Evolutionary conservation across 108 stramenopile genomes (phyloP).

Genomic region (Discostella pseudostelligera): DNA sequence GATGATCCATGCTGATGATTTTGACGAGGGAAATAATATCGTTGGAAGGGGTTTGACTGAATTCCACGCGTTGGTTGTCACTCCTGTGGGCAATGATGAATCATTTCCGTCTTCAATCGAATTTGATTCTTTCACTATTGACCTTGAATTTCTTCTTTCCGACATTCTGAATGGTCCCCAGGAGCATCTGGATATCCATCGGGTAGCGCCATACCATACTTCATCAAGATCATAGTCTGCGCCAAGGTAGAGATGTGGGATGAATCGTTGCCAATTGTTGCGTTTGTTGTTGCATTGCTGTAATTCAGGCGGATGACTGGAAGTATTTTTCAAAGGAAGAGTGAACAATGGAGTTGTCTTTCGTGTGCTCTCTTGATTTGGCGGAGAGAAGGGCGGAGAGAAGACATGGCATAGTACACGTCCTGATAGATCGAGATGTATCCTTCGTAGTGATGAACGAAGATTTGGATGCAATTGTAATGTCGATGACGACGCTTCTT

Average conservation of each 20-base stretch:
- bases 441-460: conserved; percentile 7
- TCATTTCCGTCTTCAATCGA: too few relatives aligned
- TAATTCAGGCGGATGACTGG: too few relatives aligned
- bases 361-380: background rate
- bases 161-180: conserved; percentile 9
- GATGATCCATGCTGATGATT: conserved; percentile 16
- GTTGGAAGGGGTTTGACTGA: background rate
- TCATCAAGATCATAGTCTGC: conserved; percentile 42
- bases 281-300: background rate
- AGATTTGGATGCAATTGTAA: background rate
- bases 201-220: conserved; percentile 46
- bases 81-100: background rate
- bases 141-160: background rate
- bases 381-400: conserved; percentile 13
- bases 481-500: background rate
- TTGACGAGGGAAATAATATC: background rate
- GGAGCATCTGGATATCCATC: conserved; percentile 35
- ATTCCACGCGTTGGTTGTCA: background rate
- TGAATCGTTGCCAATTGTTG: background rate
- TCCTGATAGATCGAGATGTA: conserved; percentile 41
- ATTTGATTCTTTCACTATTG: background rate
- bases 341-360: background rate
- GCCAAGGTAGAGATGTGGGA: conserved; percentile 29
- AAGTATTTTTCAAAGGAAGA: background rate
- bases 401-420: conserved; percentile 36